Conservation (phyloP, 2,329 filamentous ascomycete genomes). For the Penicillium sp. region DNA sequence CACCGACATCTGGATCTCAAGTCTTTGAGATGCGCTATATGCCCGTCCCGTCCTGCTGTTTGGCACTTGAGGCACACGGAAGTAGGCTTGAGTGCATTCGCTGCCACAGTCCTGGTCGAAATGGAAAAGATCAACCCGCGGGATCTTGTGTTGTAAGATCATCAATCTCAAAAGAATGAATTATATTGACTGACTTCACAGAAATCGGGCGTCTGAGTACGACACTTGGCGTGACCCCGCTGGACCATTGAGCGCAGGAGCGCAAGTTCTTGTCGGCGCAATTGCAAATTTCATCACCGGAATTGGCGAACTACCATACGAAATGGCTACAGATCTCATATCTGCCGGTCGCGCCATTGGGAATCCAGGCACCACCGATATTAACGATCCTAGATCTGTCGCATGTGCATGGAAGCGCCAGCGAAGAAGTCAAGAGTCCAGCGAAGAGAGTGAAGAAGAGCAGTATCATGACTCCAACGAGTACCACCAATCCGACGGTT, state of each 20-base stretch:
- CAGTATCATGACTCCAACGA: background rate
- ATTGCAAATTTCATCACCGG: constrained; percentile 79
- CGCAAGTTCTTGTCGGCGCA: constrained; percentile 79
- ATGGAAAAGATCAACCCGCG: constrained; percentile 66
- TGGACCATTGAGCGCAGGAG: constrained; percentile 76
- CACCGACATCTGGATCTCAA: constrained; percentile 70
- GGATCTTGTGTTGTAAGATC: constrained; percentile 68
- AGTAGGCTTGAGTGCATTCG: constrained; percentile 69
- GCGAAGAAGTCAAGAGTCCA: constrained; percentile 1
- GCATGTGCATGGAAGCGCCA: background rate
- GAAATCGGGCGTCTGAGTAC: constrained; percentile 65
- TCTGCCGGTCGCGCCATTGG: constrained; percentile 49
- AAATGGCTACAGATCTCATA: constrained; percentile 49
- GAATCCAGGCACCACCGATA: constrained; percentile 59
- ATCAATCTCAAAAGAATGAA: constrained; percentile 23
- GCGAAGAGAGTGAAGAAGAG: constrained; percentile 3
- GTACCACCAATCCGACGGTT: background rate
- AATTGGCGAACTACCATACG: constrained; percentile 69
- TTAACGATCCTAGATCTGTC: constrained; percentile 31
- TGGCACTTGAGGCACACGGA: constrained; percentile 73
- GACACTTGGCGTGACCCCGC: constrained; percentile 76
- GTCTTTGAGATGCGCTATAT: constrained; percentile 68
- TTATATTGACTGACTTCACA: constrained; percentile 22
- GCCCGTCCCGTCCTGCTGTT: constrained; percentile 68
- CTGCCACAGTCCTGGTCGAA: constrained; percentile 68